These are phyloP conservation scores for Ustilago vetiveriae DNA, from an alignment of 1,284 basidiomycete genomes.

Conservation along the genomic window DNA sequence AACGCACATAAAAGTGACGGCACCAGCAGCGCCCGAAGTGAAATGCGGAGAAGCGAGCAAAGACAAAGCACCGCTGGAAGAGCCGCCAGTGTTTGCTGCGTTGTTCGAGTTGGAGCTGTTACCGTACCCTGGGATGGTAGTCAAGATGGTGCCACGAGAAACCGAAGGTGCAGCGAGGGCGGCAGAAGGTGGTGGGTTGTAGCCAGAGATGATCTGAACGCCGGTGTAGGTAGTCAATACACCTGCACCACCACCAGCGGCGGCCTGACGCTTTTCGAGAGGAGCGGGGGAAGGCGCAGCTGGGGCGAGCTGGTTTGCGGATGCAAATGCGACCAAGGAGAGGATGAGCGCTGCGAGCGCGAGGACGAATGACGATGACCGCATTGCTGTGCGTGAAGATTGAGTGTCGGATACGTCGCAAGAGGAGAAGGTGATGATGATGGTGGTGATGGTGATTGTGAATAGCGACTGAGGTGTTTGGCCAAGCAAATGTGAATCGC, in stretches of 20 bases:
- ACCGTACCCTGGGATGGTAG: conserved; percentile 49
- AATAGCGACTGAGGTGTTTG: background rate
- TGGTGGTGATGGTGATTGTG: background rate
- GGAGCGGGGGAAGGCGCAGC: conserved; percentile 4
- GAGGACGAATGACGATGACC: conserved; percentile 20
- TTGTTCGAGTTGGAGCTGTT: conserved; percentile 25
- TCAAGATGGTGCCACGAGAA: conserved; percentile 48
- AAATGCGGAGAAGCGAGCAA: conserved; percentile 22
- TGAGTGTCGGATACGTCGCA: background rate
- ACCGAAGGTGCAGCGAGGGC: conserved; percentile 30
- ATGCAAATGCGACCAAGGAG: conserved; percentile 28
- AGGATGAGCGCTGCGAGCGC: conserved; percentile 35
- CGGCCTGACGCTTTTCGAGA: conserved; percentile 50
- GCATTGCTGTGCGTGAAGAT: conserved; percentile 11
- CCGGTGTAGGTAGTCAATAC: conserved; percentile 39
- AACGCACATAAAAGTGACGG: conserved; percentile 18
- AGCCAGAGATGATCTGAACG: conserved; percentile 54
- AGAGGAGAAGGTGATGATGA: background rate
- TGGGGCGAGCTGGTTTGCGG: conserved; percentile 17
- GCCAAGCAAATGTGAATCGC: background rate
- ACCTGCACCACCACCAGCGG: conserved; percentile 53
- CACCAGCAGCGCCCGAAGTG: conserved; percentile 16
- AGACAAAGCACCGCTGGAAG: conserved; percentile 30
- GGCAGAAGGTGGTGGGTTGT: conserved; percentile 43
- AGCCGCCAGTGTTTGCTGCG: conserved; percentile 24